Conservation (phyloP, 164 flowering plant genomes). For the Vitis rupestris region DNA sequence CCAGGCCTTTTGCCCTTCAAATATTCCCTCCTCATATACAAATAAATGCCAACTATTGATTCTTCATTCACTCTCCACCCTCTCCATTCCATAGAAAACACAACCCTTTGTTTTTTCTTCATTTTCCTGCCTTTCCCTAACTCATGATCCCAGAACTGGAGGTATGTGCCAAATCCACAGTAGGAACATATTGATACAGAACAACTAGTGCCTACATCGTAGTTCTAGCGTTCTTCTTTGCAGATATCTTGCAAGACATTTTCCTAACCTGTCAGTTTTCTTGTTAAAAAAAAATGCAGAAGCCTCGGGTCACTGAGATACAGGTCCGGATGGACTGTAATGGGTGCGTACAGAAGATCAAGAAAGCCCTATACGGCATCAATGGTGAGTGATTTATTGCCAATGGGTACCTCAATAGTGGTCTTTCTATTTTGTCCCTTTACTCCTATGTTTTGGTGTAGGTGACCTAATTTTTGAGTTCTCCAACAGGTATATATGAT, state of each 20-base stretch:
- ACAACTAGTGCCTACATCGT: not conserved
- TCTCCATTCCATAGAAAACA: slow-evolving; percentile 20
- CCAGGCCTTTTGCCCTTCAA: slow-evolving; percentile 57
- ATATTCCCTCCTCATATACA: slow-evolving; percentile 53
- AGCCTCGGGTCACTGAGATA: slow-evolving; percentile 74
- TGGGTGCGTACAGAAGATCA: slow-evolving; percentile 96
- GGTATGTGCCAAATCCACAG: slow-evolving; percentile 29
- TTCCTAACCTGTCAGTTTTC: slow-evolving; percentile 2
- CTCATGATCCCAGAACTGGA: slow-evolving; percentile 63
- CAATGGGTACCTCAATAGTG: too few species aligned
- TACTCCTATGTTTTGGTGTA: not conserved
- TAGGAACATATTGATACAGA: not conserved
- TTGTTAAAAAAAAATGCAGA: slow-evolving; percentile 43
- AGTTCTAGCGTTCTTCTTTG: not conserved
- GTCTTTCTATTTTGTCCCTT: not conserved
- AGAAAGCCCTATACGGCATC: slow-evolving; percentile 77
- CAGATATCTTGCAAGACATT: not conserved
- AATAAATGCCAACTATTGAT: slow-evolving; percentile 41
- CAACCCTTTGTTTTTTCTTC: slow-evolving; percentile 10
- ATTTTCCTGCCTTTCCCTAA: slow-evolving; percentile 4
- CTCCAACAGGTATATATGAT: slow-evolving; percentile 71
- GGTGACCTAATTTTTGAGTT: not conserved
- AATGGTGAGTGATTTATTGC: slow-evolving; percentile 37
- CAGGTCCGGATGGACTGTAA: slow-evolving; percentile 92
- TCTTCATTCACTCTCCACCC: slow-evolving; percentile 28